A percentile compares a stretch with the other conserved stretches of the same genome.
Conservation (phyloP, 192 early-diverging fungal genomes). For the Polychytrium aggregatum region DNA sequence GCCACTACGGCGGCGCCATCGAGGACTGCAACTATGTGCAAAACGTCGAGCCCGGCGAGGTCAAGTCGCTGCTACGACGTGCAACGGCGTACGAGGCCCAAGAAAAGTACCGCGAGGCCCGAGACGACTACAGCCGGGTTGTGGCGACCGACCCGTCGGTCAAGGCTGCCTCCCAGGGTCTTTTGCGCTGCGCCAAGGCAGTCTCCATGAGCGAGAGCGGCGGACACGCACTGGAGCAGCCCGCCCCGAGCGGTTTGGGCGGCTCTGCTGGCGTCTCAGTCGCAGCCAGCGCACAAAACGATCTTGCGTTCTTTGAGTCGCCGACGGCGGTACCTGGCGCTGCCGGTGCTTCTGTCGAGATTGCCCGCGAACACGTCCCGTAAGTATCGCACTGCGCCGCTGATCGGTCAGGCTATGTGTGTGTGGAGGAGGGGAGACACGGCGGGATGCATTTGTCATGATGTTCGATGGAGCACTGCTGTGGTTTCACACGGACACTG, state of each 20-base stretch:
- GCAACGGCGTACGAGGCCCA: slow-evolving; percentile 70
- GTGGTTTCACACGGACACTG: too few species aligned
- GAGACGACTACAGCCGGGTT: slow-evolving; percentile 25
- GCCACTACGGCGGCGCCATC: slow-evolving; percentile 61
- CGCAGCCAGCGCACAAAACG: slow-evolving; percentile 1
- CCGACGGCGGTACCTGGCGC: too few species aligned
- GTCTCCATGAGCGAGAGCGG: slow-evolving; percentile 13
- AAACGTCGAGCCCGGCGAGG: slow-evolving; percentile 41
- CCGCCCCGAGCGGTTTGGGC: too few species aligned
- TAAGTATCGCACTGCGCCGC: too few species aligned
- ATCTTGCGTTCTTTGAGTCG: too few species aligned
- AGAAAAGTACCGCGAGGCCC: slow-evolving; percentile 71
- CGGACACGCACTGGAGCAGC: too few species aligned
- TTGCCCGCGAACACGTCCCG: too few species aligned
- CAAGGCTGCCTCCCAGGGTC: slow-evolving; percentile 30
- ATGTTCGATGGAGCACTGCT: too few species aligned
- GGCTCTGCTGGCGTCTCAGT: neutral
- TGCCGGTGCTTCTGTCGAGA: too few species aligned
- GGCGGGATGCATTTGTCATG: too few species aligned
- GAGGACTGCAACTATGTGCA: slow-evolving; percentile 54
- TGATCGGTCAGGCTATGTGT: too few species aligned
- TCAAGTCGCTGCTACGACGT: slow-evolving; percentile 66
- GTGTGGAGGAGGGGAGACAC: too few species aligned
- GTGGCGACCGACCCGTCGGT: slow-evolving; percentile 18
- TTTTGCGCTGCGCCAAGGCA: slow-evolving; percentile 45